phyloP scores from a whole-genome alignment of 352 stramenopile genomes.

The Phytophthora brassicae region DNA sequence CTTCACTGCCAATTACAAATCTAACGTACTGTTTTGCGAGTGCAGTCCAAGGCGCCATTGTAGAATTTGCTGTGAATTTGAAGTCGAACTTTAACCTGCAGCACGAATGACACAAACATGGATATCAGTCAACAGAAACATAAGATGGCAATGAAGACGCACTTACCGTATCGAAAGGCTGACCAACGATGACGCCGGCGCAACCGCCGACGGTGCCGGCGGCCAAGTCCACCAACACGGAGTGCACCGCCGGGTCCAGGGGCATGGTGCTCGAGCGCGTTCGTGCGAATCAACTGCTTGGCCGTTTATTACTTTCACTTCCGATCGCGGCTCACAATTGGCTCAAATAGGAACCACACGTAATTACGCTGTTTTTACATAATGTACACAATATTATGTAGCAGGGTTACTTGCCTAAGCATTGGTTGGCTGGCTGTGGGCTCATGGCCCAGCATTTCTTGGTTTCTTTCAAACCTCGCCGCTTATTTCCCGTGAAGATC shows the following conservation, averaged over 20 bases:
- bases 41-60: constrained; percentile 53
- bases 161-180: constrained; percentile 62
- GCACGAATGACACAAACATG: constrained; percentile 6
- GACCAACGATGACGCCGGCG: constrained; percentile 54
- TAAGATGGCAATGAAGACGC: neutral
- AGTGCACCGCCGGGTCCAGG: constrained; percentile 33
- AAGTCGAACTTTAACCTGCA: constrained; percentile 63
- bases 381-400: constrained; percentile 23
- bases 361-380: constrained; percentile 34
- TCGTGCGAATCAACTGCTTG: constrained; percentile 14
- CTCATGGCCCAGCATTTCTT: constrained; percentile 39
- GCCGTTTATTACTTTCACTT: too few species aligned
- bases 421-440: constrained; percentile 41
- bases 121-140: neutral
- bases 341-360: constrained; percentile 1
- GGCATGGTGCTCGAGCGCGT: constrained; percentile 21
- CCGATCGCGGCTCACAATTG: constrained; percentile 10
- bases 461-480: constrained; percentile 52
- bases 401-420: neutral
- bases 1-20: too few species aligned
- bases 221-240: constrained; percentile 45
- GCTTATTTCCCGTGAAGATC: constrained; percentile 80
- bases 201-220: constrained; percentile 54
- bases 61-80: constrained; percentile 62
- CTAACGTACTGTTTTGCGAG: constrained; percentile 35